Percentiles rank a stretch among this genome's conserved stretches.
Conservation (phyloP, 2,329 filamentous ascomycete genomes). For the Nigrospora oryzae region DNA sequence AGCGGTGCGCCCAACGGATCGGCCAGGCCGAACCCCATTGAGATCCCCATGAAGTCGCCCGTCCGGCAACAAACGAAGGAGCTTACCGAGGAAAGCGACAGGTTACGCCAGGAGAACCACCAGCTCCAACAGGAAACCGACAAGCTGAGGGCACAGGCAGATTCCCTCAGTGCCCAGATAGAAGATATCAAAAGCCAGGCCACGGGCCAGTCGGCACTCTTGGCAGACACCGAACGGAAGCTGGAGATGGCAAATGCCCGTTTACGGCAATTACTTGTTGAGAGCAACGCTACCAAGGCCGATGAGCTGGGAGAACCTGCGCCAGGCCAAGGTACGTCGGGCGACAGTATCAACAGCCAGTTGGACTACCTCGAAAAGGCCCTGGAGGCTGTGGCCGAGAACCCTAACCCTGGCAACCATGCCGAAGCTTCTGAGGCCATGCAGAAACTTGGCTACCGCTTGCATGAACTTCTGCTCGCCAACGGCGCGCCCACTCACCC, state of each 20-base stretch:
- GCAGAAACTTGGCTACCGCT: slow-evolving; percentile 53
- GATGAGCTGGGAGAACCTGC: slow-evolving; percentile 35
- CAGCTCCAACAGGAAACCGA: slow-evolving; percentile 25
- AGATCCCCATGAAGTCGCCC: slow-evolving; percentile 51
- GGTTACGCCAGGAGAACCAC: slow-evolving; percentile 35
- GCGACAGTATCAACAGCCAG: slow-evolving; percentile 44
- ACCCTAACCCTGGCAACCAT: slow-evolving; percentile 42
- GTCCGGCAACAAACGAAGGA: slow-evolving; percentile 44
- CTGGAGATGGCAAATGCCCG: slow-evolving; percentile 61
- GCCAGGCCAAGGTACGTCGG: slow-evolving; percentile 28
- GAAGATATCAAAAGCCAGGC: slow-evolving; percentile 25
- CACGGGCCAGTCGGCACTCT: slow-evolving; percentile 34
- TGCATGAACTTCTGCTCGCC: slow-evolving; percentile 47
- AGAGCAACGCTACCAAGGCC: slow-evolving; percentile 49
- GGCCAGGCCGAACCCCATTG: slow-evolving; percentile 35
- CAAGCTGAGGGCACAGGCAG: slow-evolving; percentile 20
- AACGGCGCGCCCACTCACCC: slow-evolving; percentile 38
- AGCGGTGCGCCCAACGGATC: slow-evolving; percentile 19
- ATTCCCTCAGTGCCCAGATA: slow-evolving; percentile 25
- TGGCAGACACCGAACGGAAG: slow-evolving; percentile 55
- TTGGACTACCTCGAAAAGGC: slow-evolving; percentile 65
- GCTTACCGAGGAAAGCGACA: slow-evolving; percentile 37
- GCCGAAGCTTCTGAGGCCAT: slow-evolving; percentile 46
- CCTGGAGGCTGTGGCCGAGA: slow-evolving; percentile 50
- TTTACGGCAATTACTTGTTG: slow-evolving; percentile 58